Evolutionary conservation across 2,329 filamentous ascomycete species (phyloP).

Genomic region (Venturiaceae sp.): DNA sequence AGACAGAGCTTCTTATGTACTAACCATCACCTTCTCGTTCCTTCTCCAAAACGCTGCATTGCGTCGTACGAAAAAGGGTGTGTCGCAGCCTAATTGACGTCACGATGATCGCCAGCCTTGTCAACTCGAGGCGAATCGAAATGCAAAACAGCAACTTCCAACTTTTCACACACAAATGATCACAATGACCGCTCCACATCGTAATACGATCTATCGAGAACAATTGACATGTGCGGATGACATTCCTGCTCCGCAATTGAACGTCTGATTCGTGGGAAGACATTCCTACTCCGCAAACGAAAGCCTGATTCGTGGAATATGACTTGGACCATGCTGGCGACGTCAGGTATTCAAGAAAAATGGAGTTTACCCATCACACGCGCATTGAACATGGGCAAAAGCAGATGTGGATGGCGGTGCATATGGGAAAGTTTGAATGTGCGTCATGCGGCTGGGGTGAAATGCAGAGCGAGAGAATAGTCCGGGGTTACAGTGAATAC

Average conservation of each 20-base stretch:
- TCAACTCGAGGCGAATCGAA: background rate
- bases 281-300: background rate
- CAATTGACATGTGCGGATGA: background rate
- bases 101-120: background rate
- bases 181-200: background rate
- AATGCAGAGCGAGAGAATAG: background rate
- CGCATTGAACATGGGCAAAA: background rate
- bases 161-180: background rate
- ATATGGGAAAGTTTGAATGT: background rate
- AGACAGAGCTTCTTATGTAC: background rate
- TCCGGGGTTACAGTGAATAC: background rate
- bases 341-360: background rate
- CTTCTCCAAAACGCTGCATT: too few species aligned
- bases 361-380: background rate
- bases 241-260: background rate
- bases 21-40: too few species aligned
- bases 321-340: background rate
- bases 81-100: background rate
- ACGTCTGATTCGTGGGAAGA: background rate
- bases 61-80: background rate
- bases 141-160: background rate
- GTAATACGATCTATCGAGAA: background rate
- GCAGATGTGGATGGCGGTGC: background rate
- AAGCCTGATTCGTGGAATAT: background rate
- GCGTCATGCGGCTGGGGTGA: background rate